Evolutionary conservation across 352 stramenopile species (phyloP).

Genomic region (Phytophthora crassamura): DNA sequence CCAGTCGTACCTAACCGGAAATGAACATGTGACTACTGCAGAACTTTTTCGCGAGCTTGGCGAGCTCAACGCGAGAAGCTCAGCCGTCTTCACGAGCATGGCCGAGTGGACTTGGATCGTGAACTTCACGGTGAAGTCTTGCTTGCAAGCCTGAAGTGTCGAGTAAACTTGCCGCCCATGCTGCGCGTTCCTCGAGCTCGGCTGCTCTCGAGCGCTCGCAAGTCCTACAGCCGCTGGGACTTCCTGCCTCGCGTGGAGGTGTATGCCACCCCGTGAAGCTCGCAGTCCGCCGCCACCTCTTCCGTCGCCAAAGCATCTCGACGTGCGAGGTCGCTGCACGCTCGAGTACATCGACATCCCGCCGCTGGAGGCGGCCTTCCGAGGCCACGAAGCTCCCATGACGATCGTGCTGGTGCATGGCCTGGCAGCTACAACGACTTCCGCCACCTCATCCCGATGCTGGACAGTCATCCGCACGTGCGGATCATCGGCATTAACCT

Average conservation of each 20-base stretch:
- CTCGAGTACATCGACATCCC: constrained; percentile 47
- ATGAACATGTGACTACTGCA: too few relatives aligned
- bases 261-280: constrained; percentile 11
- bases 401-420: constrained; percentile 65
- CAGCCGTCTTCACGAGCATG: too few relatives aligned
- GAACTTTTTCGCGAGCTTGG: too few relatives aligned
- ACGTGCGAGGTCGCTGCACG: constrained; percentile 37
- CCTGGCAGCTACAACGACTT: constrained; percentile 64
- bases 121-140: too few relatives aligned
- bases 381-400: constrained; percentile 10
- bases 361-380: constrained; percentile 1
- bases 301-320: constrained; percentile 32
- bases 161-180: too few relatives aligned
- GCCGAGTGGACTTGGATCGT: too few relatives aligned
- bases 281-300: constrained; percentile 28
- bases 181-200: too few relatives aligned
- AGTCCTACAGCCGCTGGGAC: constrained; percentile 6
- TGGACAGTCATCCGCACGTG: constrained; percentile 32
- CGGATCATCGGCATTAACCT: constrained; percentile 67
- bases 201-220: background rate
- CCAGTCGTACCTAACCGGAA: too few relatives aligned
- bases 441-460: constrained; percentile 51
- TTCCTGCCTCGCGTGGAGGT: constrained; percentile 3
- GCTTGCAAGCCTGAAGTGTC: too few relatives aligned
- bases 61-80: too few relatives aligned